Evolutionary conservation across 345 rosid species (phyloP), one percentile per base, ranked within the genome.

Genomic region (Linum tenue): DNA sequence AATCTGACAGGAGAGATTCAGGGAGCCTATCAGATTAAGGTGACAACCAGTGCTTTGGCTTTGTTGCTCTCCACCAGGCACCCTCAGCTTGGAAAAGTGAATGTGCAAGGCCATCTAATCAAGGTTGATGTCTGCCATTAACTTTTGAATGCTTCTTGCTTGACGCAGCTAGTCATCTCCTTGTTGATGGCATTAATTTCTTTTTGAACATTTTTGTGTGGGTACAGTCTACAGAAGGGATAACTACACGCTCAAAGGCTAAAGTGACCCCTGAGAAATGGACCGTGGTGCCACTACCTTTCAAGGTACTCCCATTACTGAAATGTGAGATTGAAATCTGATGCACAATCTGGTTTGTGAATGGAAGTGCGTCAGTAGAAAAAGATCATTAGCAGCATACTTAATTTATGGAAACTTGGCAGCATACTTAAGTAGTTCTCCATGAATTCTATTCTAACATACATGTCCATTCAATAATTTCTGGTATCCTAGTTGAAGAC

Each of bases 241-340:
- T 92, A 82, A 87, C 81, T 66, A 89, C 98, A 64, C 97, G 98
- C 56, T 86, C 97, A 63, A 92, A 85, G 82, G 83, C 94, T 76
- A 92, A 85, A 82, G 74, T 71, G 36, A 80, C 85, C 78, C 97
- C 95, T n/a, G 92, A 89, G 72, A 86, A 78, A 59, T 92, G 98
- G 98, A 87, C 90, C 37, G 57, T 79, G 64, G 67, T 87, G 64
- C 85, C 87, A 53, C 86, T 92, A 56, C 91, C 97, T 73, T 81
- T 65, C 40, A 92, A 89, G 95, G 98, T 87, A 80, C 61, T 65
- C 62, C 50, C 37, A 1, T 59, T 62, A 67, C 58, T 71, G 66
- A 17, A 39, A 39, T 51, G 11, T 65, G 35, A 51, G 56, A 55
- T 69, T 37, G 60, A 39, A 55, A 53, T 11, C 53, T 64, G 22